phyloP scores from a whole-genome alignment of 1,284 basidiomycete species.

The Sparassis latifolia region DNA sequence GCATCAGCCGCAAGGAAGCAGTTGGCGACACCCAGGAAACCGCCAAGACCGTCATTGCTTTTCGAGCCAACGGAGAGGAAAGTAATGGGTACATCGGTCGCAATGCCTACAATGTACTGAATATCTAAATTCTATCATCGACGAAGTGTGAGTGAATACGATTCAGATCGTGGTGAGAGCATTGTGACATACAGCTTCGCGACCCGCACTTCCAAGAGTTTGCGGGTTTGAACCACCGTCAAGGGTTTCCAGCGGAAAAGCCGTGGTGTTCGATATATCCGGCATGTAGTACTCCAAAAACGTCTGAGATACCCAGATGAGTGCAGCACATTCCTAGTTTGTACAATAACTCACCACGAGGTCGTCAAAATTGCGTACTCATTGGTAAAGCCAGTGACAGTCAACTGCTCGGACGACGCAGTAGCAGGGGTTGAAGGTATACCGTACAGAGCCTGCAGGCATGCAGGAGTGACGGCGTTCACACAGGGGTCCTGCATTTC shows the following conservation, averaged over 20 bases:
- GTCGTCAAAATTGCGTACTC: slow-evolving; percentile 19
- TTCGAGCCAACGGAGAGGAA: slow-evolving; percentile 14
- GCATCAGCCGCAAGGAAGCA: slow-evolving; percentile 35
- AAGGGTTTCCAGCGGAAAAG: slow-evolving; percentile 34
- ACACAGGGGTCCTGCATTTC: slow-evolving; percentile 12
- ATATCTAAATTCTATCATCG: slow-evolving; percentile 47
- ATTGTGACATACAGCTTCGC: slow-evolving; percentile 37
- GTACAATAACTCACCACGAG: slow-evolving; percentile 21
- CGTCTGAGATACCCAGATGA: no score
- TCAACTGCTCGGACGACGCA: slow-evolving; percentile 22
- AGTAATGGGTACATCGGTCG: slow-evolving; percentile 32
- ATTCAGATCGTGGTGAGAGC: slow-evolving; percentile 15
- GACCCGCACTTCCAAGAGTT: slow-evolving; percentile 22
- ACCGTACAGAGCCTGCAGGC: slow-evolving; percentile 25
- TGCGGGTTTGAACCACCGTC: slow-evolving; percentile 37
- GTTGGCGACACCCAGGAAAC: slow-evolving; percentile 12
- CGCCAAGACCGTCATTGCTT: slow-evolving; percentile 9
- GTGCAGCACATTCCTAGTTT: no score
- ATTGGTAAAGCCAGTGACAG: slow-evolving; percentile 27
- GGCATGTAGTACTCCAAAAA: background rate
- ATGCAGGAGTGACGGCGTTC: slow-evolving; percentile 33
- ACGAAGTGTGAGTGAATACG: slow-evolving; percentile 4
- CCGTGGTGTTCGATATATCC: slow-evolving; percentile 27
- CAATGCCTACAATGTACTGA: slow-evolving; percentile 57
- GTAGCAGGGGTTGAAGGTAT: slow-evolving; percentile 20